phyloP scores from a whole-genome alignment of 805 yeast genomes.

The Myxozyma sirexii region DNA sequence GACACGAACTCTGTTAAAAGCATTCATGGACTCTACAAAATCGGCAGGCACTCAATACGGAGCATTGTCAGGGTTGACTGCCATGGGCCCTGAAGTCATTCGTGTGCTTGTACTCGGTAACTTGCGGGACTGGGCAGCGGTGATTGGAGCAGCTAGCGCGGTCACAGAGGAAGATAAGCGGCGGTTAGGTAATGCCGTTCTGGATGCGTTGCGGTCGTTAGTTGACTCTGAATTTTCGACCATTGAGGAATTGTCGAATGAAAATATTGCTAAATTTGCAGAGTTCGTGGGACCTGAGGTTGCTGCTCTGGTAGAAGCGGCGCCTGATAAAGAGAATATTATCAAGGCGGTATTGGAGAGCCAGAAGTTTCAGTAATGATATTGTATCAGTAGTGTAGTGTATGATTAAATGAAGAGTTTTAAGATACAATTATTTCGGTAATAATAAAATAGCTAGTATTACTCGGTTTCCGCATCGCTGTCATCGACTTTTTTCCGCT shows the following conservation, averaged over 20 bases:
- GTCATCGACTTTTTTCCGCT: conserved; percentile 11
- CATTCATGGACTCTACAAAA: conserved; percentile 80
- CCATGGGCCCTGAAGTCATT: conserved; percentile 84
- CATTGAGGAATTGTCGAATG: conserved; percentile 20
- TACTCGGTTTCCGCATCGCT: conserved; percentile 13
- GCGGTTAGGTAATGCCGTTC: conserved; percentile 52
- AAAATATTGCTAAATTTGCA: conserved; percentile 30
- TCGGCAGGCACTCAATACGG: conserved; percentile 90
- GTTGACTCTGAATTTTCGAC: conserved; percentile 38
- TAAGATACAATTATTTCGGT: not conserved
- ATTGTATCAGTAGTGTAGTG: not conserved
- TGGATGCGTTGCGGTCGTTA: conserved; percentile 60
- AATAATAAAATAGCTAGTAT: not conserved
- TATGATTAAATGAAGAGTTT: not conserved
- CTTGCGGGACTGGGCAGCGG: conserved; percentile 68
- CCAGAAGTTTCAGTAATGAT: conserved; percentile 11
- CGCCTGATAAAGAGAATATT: conserved; percentile 39
- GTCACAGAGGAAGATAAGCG: conserved; percentile 51
- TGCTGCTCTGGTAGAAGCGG: conserved; percentile 7
- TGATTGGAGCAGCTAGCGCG: conserved; percentile 35
- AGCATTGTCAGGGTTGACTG: conserved; percentile 79
- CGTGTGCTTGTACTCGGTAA: conserved; percentile 84
- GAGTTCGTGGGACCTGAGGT: conserved; percentile 31
- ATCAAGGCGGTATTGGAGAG: conserved; percentile 33
- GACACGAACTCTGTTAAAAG: conserved; percentile 87